Evolutionary conservation across 2,329 filamentous ascomycete genomes (phyloP).

Genomic region (Cordyceps cicadae): DNA sequence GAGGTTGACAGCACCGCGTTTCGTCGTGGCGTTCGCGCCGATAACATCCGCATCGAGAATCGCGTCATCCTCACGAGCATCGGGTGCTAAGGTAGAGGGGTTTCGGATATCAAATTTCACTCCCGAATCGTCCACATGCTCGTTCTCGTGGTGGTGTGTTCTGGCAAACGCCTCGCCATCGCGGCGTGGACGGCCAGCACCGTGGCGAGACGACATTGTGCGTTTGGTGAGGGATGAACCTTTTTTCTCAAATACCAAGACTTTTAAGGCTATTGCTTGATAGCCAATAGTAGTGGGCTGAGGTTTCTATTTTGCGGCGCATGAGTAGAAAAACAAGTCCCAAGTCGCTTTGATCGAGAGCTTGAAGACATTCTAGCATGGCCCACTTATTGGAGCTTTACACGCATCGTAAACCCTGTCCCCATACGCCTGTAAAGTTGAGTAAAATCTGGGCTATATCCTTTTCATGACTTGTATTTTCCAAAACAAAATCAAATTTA

Average conservation of each 20-base stretch:
- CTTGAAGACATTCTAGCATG: neutral
- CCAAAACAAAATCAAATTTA: too few relatives aligned
- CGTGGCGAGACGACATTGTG: slow-evolving; percentile 49
- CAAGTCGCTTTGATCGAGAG: neutral
- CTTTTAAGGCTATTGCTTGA: too few relatives aligned
- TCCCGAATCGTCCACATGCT: slow-evolving; percentile 54
- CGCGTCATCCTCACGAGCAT: slow-evolving; percentile 61
- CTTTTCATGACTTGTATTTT: too few relatives aligned
- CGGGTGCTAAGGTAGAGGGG: slow-evolving; percentile 81
- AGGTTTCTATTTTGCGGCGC: neutral
- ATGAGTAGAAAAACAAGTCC: neutral
- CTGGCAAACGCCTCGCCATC: slow-evolving; percentile 74
- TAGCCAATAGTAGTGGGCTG: neutral
- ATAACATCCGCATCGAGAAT: slow-evolving; percentile 90
- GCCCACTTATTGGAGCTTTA: slow-evolving; percentile 5
- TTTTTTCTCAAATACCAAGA: too few relatives aligned
- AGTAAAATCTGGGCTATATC: too few relatives aligned
- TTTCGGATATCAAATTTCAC: slow-evolving; percentile 92
- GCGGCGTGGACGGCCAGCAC: slow-evolving; percentile 71
- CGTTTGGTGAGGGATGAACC: too few relatives aligned
- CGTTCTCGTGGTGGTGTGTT: slow-evolving; percentile 54
- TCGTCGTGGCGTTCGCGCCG: slow-evolving; percentile 66
- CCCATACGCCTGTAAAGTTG: too few relatives aligned
- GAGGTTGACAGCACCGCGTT: slow-evolving; percentile 89
- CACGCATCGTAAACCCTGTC: neutral